A percentile compares a stretch with the other conserved stretches of the same genome.
Conservation (phyloP, 2,329 filamentous ascomycete species). For the Fonsecaea pugnacius region DNA sequence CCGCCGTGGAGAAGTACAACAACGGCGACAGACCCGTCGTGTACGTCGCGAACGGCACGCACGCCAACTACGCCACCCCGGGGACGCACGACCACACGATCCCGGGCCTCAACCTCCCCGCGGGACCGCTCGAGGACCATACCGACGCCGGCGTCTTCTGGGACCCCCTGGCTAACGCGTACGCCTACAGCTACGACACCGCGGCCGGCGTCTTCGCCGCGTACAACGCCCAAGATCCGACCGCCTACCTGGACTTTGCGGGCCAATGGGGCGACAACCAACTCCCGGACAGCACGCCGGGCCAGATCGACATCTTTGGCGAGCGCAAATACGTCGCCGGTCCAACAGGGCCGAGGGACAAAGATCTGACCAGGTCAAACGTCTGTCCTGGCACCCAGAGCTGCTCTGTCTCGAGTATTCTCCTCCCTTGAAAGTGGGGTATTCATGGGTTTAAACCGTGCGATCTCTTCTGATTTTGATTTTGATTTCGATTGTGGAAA, state of each 20-base stretch:
- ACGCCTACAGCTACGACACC: slow-evolving; percentile 60
- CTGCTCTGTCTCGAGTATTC: slow-evolving; percentile 20
- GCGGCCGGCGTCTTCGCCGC: slow-evolving; percentile 51
- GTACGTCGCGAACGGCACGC: slow-evolving; percentile 65
- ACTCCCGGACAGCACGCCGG: slow-evolving; percentile 56
- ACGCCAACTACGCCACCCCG: slow-evolving; percentile 66
- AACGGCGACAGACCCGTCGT: slow-evolving; percentile 58
- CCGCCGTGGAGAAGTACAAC: slow-evolving; percentile 51
- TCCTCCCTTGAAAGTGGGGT: slow-evolving; percentile 15
- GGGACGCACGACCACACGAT: slow-evolving; percentile 67
- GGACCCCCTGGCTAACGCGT: slow-evolving; percentile 63
- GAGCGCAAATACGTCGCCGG: slow-evolving; percentile 62
- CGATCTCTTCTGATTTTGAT: no score
- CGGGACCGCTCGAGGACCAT: slow-evolving; percentile 57
- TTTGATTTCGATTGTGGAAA: no score
- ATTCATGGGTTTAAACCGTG: no score
- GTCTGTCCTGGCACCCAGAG: slow-evolving; percentile 55
- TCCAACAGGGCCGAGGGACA: slow-evolving; percentile 65
- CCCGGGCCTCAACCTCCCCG: slow-evolving; percentile 62
- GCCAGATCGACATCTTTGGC: slow-evolving; percentile 50
- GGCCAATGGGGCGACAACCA: slow-evolving; percentile 68
- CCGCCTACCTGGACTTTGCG: slow-evolving; percentile 60
- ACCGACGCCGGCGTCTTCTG: slow-evolving; percentile 61
- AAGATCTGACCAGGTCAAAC: slow-evolving; percentile 59
- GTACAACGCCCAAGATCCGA: slow-evolving; percentile 53